Percentiles rank a stretch among this genome's conserved stretches.
Evolutionary conservation across 1,284 basidiomycete species (phyloP).

Genomic region (Sanguinoderma infundibulare): DNA sequence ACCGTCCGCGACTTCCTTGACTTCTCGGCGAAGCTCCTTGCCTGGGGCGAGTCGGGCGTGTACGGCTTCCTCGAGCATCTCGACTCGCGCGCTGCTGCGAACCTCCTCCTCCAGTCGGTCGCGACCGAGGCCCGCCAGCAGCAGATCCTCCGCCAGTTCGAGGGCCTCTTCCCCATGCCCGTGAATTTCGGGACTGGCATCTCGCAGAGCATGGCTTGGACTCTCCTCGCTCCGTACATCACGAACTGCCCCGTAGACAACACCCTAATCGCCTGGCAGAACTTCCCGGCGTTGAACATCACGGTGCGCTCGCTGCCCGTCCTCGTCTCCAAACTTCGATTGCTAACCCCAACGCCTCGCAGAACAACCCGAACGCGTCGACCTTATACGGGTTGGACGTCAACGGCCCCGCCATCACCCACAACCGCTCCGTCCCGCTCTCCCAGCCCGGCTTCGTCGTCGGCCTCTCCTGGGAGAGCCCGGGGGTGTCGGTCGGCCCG

Average conservation of each 20-base stretch:
- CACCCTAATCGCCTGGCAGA: slow-evolving; percentile 58
- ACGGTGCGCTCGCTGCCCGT: slow-evolving; percentile 32
- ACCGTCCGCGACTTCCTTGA: slow-evolving; percentile 66
- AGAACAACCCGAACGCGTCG: slow-evolving; percentile 38
- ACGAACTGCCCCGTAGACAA: slow-evolving; percentile 61
- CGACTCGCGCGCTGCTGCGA: slow-evolving; percentile 59
- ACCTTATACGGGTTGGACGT: slow-evolving; percentile 23
- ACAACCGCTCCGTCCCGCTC: slow-evolving; percentile 45
- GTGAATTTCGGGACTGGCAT: slow-evolving; percentile 57
- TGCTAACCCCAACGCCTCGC: not conserved
- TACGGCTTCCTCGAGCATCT: slow-evolving; percentile 68
- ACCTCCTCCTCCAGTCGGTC: slow-evolving; percentile 62
- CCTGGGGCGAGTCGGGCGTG: slow-evolving; percentile 65
- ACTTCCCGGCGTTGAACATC: slow-evolving; percentile 57
- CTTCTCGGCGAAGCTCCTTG: slow-evolving; percentile 58
- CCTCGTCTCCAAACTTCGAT: not conserved
- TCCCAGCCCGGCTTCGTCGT: slow-evolving; percentile 53
- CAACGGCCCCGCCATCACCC: slow-evolving; percentile 48
- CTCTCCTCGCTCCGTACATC: slow-evolving; percentile 62
- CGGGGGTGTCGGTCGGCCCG: slow-evolving; percentile 56
- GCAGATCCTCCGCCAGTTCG: slow-evolving; percentile 69
- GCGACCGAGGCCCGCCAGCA: slow-evolving; percentile 72
- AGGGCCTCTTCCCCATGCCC: slow-evolving; percentile 67
- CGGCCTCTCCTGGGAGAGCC: slow-evolving; percentile 58
- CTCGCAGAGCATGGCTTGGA: slow-evolving; percentile 68